Evolutionary conservation across 345 rosid species (phyloP), one percentile per base, ranked within the genome.

Genomic region (Lepidium aucheri): DNA sequence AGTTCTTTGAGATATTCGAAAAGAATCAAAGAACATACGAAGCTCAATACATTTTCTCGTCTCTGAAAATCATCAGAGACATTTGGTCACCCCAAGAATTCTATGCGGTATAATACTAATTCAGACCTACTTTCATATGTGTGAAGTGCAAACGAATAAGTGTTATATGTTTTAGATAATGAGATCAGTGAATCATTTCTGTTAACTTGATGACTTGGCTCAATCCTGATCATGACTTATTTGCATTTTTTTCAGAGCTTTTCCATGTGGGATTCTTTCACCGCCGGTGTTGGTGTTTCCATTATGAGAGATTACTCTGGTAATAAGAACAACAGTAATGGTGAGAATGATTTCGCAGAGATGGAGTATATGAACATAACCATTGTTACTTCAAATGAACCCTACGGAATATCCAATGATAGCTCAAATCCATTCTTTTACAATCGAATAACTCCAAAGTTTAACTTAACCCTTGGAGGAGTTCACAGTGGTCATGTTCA

Each of bases 181-280:
- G 74, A 79, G 30, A 5, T 26, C 6, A 26, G 6, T 26, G 30
- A 26, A 26, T 26, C 30, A 26, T 26, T 26, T 26, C 6, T 26
- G 30, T 26, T 26, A 26, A 26, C 30, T 26, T 26, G 30, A 26
- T 26, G 6, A 26, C 30, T 26, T 26, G 1, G 30, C 30, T 26
- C 30, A 26, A 26, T 26, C 30, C 30, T 26, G 30, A 26, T 26
- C 30, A 26, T 26, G 30, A 26, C 30, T 26, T 0, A 26, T 14
- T 28, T 53, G 9, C 9, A 13, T 11, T 20, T 51, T 65, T 45
- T 69, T 68, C 70, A 87, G 95, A 86, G 87, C 79, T 87, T 78
- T 68, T 90, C 78, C 84, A 89, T 93, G 98, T 93, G 98, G 98
- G 97, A 90, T 50, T 87, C 98, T 11, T 93, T 93, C 52, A 76